Evolutionary conservation across 768 basidiomycete species (phyloP).

Genomic region (Lanmaoa pseudosensibilis): DNA sequence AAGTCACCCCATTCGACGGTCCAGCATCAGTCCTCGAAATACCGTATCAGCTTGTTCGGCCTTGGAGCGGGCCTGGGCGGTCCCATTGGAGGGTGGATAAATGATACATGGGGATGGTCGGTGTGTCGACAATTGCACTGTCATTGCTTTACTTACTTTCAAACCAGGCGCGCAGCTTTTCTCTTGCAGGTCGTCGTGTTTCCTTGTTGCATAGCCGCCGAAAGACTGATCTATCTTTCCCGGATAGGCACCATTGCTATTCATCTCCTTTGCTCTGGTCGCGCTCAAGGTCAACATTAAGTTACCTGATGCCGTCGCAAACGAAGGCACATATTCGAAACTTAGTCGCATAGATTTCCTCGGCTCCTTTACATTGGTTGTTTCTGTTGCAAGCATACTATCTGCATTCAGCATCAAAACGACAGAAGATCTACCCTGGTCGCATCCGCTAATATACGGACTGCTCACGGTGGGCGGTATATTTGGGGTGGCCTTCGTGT

Average conservation of each 20-base stretch:
- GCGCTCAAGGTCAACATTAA: slow-evolving; percentile 75
- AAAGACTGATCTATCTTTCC: slow-evolving; percentile 16
- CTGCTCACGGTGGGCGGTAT: slow-evolving; percentile 59
- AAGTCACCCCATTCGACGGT: slow-evolving; percentile 25
- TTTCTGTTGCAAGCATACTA: slow-evolving; percentile 66
- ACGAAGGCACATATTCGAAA: slow-evolving; percentile 59
- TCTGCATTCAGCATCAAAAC: slow-evolving; percentile 77
- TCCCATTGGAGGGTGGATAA: slow-evolving; percentile 81
- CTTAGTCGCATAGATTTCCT: slow-evolving; percentile 80
- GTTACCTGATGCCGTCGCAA: slow-evolving; percentile 65
- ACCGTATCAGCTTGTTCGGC: slow-evolving; percentile 65
- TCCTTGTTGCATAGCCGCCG: background rate
- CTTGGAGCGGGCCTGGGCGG: slow-evolving; percentile 80
- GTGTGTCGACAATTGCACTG: slow-evolving; percentile 23
- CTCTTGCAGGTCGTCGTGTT: slow-evolving; percentile 65
- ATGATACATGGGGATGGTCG: slow-evolving; percentile 84
- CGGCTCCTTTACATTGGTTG: slow-evolving; percentile 79
- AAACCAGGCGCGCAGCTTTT: slow-evolving; percentile 78
- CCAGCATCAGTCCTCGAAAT: slow-evolving; percentile 9
- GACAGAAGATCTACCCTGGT: slow-evolving; percentile 77
- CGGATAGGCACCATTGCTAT: slow-evolving; percentile 70
- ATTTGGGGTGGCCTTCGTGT: slow-evolving; percentile 60
- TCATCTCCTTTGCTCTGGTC: slow-evolving; percentile 70
- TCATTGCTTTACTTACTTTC: slow-evolving; percentile 8
- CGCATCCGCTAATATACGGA: slow-evolving; percentile 67